A percentile compares a stretch with the other conserved stretches of the same genome.
Conservation (phyloP, 805 yeast genomes). For the Kazachstania kunashirensis region DNA sequence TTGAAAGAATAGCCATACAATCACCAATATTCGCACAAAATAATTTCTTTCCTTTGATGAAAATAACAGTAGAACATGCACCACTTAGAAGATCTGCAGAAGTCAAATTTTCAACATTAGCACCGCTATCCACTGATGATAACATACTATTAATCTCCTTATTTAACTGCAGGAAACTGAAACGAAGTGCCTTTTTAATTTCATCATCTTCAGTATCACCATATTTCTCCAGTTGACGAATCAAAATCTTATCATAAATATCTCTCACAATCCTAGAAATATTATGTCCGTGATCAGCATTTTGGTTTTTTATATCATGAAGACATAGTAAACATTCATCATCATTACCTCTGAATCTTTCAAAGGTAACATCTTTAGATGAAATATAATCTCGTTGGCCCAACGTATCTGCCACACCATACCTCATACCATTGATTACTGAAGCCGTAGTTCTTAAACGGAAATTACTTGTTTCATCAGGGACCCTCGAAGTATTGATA, state of each 20-base stretch:
- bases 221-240: constrained; percentile 32
- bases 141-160: constrained; percentile 57
- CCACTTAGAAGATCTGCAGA: constrained; percentile 72
- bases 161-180: constrained; percentile 71
- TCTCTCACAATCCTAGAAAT: constrained; percentile 66
- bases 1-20: constrained; percentile 68
- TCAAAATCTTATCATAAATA: constrained; percentile 58
- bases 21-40: constrained; percentile 90
- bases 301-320: constrained; percentile 69
- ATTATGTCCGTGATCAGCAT: constrained; percentile 45
- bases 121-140: constrained; percentile 43
- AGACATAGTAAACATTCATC: constrained; percentile 73
- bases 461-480: constrained; percentile 74
- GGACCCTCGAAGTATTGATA: constrained; percentile 75
- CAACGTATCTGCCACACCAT: constrained; percentile 85
- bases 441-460: constrained; percentile 89
- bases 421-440: constrained; percentile 60
- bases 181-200: constrained; percentile 66
- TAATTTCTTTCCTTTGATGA: constrained; percentile 57
- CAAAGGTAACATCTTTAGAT: constrained; percentile 76
- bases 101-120: constrained; percentile 41
- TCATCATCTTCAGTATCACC: constrained; percentile 32
- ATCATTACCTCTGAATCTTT: constrained; percentile 75
- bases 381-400: constrained; percentile 59
- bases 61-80: constrained; percentile 73